These are phyloP conservation scores for Globisporangium nunn DNA, from an alignment of 352 stramenopile genomes.

Conservation along the genomic window DNA sequence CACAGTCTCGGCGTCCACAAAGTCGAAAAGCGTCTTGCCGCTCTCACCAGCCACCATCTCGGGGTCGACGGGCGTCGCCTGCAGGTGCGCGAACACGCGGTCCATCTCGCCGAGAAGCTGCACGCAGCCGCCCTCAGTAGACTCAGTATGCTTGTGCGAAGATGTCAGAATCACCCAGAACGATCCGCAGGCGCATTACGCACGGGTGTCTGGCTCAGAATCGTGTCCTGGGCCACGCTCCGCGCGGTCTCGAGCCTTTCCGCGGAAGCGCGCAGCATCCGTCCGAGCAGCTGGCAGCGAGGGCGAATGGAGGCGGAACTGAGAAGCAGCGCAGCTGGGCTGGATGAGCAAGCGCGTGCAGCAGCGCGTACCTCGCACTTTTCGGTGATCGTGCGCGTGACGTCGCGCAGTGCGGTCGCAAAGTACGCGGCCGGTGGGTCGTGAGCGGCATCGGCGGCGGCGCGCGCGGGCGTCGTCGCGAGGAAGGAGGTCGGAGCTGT, in stretches of 20 bases:
- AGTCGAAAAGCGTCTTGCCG: constrained; percentile 80
- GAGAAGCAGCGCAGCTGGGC: not conserved
- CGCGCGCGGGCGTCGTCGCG: too few species aligned
- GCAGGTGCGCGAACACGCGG: constrained; percentile 61
- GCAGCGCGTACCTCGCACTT: constrained; percentile 48
- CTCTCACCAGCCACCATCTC: constrained; percentile 42
- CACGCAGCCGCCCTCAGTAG: too few species aligned
- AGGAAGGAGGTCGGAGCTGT: not conserved
- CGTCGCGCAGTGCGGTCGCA: constrained; percentile 40
- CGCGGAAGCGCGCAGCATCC: constrained; percentile 55
- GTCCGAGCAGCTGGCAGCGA: constrained; percentile 37
- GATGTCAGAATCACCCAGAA: not conserved
- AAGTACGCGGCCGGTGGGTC: constrained; percentile 25
- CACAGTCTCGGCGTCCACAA: constrained; percentile 76
- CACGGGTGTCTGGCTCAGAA: constrained; percentile 58
- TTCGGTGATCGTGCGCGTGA: constrained; percentile 58
- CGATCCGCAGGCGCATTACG: not conserved
- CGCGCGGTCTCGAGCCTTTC: constrained; percentile 50
- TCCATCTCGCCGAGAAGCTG: constrained; percentile 75
- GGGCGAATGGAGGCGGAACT: too few species aligned
- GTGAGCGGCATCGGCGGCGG: not conserved
- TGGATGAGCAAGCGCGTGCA: not conserved
- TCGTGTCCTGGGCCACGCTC: constrained; percentile 34
- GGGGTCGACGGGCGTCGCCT: constrained; percentile 38
- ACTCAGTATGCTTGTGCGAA: too few species aligned